Evolutionary conservation across 2,329 filamentous ascomycete species (phyloP).

Genomic region (Bimuria novae-zelandiae): DNA sequence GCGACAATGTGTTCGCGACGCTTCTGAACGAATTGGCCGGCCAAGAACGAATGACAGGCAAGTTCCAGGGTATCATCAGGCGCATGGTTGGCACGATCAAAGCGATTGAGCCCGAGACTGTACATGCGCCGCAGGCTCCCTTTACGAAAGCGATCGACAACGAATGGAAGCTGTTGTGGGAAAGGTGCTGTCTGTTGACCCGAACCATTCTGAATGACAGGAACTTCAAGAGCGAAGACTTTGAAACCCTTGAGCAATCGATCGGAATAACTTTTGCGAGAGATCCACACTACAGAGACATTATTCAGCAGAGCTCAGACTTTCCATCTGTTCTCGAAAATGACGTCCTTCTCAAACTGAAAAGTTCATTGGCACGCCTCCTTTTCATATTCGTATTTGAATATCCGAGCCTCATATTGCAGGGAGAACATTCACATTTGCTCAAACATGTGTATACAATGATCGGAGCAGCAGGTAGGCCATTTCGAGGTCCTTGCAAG

Average conservation of each 20-base stretch:
- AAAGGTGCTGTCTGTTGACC: neutral
- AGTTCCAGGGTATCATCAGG: neutral
- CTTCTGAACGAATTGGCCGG: neutral
- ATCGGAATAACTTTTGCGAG: neutral
- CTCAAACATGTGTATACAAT: slow-evolving; percentile 3
- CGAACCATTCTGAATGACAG: neutral
- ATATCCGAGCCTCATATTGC: neutral
- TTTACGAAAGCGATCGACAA: slow-evolving; percentile 5
- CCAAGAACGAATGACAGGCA: slow-evolving; percentile 3
- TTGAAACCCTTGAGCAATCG: neutral
- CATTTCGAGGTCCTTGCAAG: neutral
- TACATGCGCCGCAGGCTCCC: neutral
- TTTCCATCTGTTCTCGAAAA: neutral
- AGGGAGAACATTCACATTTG: slow-evolving; percentile 4
- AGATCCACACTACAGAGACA: slow-evolving; percentile 3
- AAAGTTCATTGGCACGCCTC: neutral
- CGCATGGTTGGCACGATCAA: slow-evolving; percentile 2
- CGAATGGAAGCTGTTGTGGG: slow-evolving; percentile 3
- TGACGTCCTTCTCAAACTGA: slow-evolving; percentile 1
- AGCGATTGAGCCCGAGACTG: neutral
- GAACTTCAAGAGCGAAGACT: neutral
- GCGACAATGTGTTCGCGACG: slow-evolving; percentile 2
- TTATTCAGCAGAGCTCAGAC: slow-evolving; percentile 2
- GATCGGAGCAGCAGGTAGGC: slow-evolving; percentile 7
- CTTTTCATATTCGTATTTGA: slow-evolving; percentile 7